phyloP scores from a whole-genome alignment of 805 yeast genomes.

The Zygotorulaspora danielsina region DNA sequence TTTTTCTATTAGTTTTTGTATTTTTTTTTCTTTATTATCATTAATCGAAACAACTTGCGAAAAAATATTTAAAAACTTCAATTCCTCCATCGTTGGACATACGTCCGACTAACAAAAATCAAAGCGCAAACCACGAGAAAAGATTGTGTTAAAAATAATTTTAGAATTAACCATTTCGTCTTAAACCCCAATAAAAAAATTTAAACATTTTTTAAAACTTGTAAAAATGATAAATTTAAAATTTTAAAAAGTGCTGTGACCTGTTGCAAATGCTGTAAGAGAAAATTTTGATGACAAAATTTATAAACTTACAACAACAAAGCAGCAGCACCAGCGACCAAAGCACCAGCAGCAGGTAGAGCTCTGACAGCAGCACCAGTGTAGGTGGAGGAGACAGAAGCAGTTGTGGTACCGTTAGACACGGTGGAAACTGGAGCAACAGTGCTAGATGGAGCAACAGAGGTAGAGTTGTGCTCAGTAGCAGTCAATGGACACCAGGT shows the following conservation, averaged over 20 bases:
- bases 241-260: no score
- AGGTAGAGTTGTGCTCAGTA: conserved; percentile 15
- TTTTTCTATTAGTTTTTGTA: conserved; percentile 2
- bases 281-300: no score
- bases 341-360: conserved; percentile 46
- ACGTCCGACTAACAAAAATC: background rate
- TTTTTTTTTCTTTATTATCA: background rate
- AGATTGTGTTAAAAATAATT: conserved; percentile 8
- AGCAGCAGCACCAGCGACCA: conserved; percentile 48
- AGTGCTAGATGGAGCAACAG: conserved; percentile 21
- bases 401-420: conserved; percentile 16
- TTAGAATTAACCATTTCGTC: conserved; percentile 6
- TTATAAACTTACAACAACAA: conserved; percentile 40
- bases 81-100: background rate
- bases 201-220: conserved; percentile 1
- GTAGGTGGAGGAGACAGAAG: conserved; percentile 33
- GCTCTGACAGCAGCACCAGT: conserved; percentile 45
- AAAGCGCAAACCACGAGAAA: background rate
- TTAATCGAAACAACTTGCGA: conserved; percentile 3
- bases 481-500: conserved; percentile 35
- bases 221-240: background rate
- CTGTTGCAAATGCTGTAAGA: no score
- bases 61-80: conserved; percentile 1
- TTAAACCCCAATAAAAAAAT: conserved; percentile 3
- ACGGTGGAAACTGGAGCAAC: conserved; percentile 13